Evolutionary conservation across 2,329 filamentous ascomycete genomes (phyloP).

Genomic region (Herpotrichia juniperi): DNA sequence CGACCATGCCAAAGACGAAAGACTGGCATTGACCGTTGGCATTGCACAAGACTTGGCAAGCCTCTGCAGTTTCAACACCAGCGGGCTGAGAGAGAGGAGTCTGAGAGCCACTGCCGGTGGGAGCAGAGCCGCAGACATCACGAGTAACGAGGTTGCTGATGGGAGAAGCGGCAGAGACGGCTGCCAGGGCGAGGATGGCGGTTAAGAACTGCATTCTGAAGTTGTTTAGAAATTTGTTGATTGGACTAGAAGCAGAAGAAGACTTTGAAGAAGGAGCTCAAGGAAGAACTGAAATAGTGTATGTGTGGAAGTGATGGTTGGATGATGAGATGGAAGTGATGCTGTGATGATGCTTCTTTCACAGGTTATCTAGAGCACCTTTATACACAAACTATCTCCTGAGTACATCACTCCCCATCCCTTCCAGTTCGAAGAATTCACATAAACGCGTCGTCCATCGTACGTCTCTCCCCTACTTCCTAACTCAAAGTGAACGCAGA

Average conservation of each 20-base stretch:
- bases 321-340: slow-evolving; percentile 2
- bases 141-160: slow-evolving; percentile 7
- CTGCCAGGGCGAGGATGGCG: slow-evolving; percentile 13
- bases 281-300: background rate
- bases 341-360: slow-evolving; percentile 2
- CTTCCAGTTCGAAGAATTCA: background rate
- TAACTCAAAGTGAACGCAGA: background rate
- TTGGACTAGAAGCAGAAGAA: background rate
- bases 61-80: slow-evolving; percentile 11
- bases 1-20: slow-evolving; percentile 21
- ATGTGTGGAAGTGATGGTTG: slow-evolving; percentile 1
- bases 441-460: background rate
- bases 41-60: slow-evolving; percentile 15
- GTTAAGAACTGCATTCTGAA: slow-evolving; percentile 19
- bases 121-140: slow-evolving; percentile 16
- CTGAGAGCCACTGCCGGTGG: slow-evolving; percentile 13
- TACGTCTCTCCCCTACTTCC: background rate
- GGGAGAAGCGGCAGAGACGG: slow-evolving; percentile 12
- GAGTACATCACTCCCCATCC: background rate
- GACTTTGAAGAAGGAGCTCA: background rate
- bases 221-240: background rate
- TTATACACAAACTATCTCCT: slow-evolving; percentile 2
- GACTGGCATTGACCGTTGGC: slow-evolving; percentile 16
- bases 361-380: background rate
- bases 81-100: slow-evolving; percentile 13